Conservation (phyloP, 192 early-diverging fungal species). For the Chytriomyces confervae region DNA sequence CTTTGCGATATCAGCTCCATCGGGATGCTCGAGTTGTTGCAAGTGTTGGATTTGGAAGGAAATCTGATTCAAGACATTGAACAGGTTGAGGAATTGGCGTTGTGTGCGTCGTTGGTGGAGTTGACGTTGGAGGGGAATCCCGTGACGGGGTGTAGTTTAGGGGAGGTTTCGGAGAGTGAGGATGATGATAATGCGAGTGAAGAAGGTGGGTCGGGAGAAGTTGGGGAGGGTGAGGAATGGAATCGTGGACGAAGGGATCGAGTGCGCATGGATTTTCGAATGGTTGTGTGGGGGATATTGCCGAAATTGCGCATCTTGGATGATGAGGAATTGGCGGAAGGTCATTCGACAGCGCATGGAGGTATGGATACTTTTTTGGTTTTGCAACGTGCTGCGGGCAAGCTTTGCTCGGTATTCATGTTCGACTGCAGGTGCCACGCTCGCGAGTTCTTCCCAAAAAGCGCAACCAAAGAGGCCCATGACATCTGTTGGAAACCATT, state of each 20-base stretch:
- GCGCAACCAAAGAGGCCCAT: slow-evolving; percentile 15
- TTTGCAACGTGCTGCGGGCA: too few relatives aligned
- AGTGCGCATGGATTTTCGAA: background rate
- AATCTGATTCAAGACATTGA: slow-evolving; percentile 45
- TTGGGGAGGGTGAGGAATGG: background rate
- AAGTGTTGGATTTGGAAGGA: slow-evolving; percentile 56
- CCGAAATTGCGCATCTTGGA: slow-evolving; percentile 41
- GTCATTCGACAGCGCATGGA: background rate
- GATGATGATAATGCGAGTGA: background rate
- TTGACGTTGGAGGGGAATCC: slow-evolving; percentile 51
- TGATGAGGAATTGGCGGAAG: slow-evolving; percentile 33
- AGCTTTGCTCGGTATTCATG: too few relatives aligned
- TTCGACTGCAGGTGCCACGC: background rate
- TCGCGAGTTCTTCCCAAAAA: background rate
- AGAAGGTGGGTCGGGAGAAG: background rate
- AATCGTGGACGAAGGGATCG: background rate
- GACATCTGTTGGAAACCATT: slow-evolving; percentile 7
- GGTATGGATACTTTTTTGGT: too few relatives aligned
- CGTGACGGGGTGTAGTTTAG: background rate
- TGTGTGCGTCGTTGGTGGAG: slow-evolving; percentile 40
- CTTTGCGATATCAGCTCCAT: slow-evolving; percentile 45
- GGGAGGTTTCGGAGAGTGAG: background rate
- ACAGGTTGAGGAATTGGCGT: slow-evolving; percentile 51
- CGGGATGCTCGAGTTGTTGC: slow-evolving; percentile 48
- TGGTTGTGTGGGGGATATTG: slow-evolving; percentile 14